Evolutionary conservation across 768 basidiomycete species (phyloP).

Genomic region (Pleurotus salmoneostramineus): DNA sequence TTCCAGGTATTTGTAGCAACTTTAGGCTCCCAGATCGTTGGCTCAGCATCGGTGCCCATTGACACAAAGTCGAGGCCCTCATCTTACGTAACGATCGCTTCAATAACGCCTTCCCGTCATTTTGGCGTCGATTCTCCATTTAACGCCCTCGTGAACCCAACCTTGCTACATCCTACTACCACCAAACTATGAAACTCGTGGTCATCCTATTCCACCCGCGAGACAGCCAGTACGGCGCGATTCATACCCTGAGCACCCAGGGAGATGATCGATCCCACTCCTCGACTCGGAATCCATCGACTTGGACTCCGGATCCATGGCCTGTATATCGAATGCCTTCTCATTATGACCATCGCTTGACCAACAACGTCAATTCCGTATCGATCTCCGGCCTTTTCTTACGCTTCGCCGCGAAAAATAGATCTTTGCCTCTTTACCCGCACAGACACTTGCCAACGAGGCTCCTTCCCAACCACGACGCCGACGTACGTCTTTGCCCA

Average conservation of each 20-base stretch:
- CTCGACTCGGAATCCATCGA: not conserved
- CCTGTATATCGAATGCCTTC: not conserved
- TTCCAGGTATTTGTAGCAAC: not conserved
- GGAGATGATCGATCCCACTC: not conserved
- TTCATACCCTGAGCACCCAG: no score
- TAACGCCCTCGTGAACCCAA: no score
- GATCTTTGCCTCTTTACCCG: not conserved
- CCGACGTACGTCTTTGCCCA: no score
- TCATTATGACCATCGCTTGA: not conserved
- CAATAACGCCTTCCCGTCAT: not conserved
- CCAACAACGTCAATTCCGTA: not conserved
- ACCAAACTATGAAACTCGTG: no score
- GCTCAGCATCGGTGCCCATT: constrained; percentile 6
- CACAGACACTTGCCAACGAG: not conserved
- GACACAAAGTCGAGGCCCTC: constrained; percentile 5
- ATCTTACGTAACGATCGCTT: constrained; percentile 1
- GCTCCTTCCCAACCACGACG: not conserved
- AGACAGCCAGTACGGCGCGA: no score
- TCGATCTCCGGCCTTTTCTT: not conserved
- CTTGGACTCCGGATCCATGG: not conserved
- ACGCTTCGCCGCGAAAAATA: not conserved
- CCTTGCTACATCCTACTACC: no score
- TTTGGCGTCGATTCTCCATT: not conserved
- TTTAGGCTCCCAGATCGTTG: constrained; percentile 6
- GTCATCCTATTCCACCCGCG: no score